Evolutionary conservation across 345 rosid genomes (phyloP).

Genomic region (Salix exigua): DNA sequence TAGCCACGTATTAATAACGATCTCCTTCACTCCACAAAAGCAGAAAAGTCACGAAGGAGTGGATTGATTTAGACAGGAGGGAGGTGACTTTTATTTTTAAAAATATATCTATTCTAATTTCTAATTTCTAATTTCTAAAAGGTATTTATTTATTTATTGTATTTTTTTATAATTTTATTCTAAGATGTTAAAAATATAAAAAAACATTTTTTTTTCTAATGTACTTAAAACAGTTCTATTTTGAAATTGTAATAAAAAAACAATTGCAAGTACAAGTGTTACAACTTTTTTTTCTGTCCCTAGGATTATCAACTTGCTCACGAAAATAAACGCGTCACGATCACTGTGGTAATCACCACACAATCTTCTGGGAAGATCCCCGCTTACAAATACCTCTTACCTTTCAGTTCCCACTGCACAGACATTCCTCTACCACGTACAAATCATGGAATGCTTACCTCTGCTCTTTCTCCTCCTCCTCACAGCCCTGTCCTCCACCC

Average conservation of each 20-base stretch:
- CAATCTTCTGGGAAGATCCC: background rate
- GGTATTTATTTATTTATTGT: too few relatives aligned
- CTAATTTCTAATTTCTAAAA: too few relatives aligned
- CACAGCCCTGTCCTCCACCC: background rate
- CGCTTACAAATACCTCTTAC: background rate
- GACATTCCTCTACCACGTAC: background rate
- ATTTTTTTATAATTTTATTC: too few relatives aligned
- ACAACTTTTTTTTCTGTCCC: background rate
- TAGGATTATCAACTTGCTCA: background rate
- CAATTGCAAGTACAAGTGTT: too few relatives aligned
- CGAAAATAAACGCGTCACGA: background rate
- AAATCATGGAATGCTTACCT: constrained; percentile 10
- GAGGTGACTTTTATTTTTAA: too few relatives aligned
- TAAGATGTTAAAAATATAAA: too few relatives aligned
- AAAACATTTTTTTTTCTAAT: too few relatives aligned
- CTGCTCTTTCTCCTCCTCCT: constrained; percentile 3
- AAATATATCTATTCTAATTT: too few relatives aligned
- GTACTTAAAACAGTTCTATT: too few relatives aligned
- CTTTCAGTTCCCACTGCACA: background rate
- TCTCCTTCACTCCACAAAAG: background rate
- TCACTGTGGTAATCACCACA: background rate
- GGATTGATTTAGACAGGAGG: too few relatives aligned
- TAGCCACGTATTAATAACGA: background rate
- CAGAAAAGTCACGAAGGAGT: background rate
- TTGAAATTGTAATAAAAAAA: too few relatives aligned